phyloP scores from a whole-genome alignment of 2,329 filamentous ascomycete genomes.

The Apiospora koreana region DNA sequence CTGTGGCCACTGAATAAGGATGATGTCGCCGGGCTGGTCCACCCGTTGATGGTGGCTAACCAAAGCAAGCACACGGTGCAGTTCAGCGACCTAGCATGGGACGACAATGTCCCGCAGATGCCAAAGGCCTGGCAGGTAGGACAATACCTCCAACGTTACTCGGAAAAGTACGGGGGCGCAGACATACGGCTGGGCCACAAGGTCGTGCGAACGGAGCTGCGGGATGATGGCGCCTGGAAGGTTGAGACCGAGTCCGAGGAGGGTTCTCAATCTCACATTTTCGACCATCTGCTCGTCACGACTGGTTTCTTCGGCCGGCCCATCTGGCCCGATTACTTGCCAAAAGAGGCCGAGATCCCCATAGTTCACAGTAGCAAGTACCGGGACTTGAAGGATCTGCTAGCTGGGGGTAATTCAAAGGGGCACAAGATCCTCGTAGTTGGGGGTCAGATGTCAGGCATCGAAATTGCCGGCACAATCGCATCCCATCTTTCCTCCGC shows the following conservation, averaged over 20 bases:
- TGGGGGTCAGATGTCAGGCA: conserved; percentile 81
- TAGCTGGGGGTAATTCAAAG: conserved; percentile 37
- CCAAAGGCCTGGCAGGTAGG: conserved; percentile 79
- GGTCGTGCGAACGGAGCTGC: conserved; percentile 43
- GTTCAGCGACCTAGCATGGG: conserved; percentile 74
- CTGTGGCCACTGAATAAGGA: conserved; percentile 67
- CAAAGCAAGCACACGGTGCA: conserved; percentile 76
- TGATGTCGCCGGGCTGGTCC: conserved; percentile 54
- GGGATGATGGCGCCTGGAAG: conserved; percentile 39
- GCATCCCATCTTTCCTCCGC: conserved; percentile 71
- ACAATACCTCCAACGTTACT: conserved; percentile 68
- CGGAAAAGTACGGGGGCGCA: conserved; percentile 51
- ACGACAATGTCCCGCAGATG: conserved; percentile 60
- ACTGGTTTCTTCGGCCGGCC: conserved; percentile 75
- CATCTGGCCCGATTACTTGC: conserved; percentile 48
- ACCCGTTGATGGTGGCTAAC: conserved; percentile 72
- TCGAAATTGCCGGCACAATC: conserved; percentile 74
- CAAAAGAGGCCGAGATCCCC: conserved; percentile 41
- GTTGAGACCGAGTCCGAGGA: conserved; percentile 38
- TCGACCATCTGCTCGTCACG: conserved; percentile 72
- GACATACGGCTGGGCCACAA: conserved; percentile 51
- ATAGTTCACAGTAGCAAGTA: conserved; percentile 71
- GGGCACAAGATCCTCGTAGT: conserved; percentile 70
- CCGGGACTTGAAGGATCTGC: conserved; percentile 51
- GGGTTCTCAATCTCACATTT: conserved; percentile 48